phyloP scores from a whole-genome alignment of 805 yeast genomes.

The Starmerella stigmatis region DNA sequence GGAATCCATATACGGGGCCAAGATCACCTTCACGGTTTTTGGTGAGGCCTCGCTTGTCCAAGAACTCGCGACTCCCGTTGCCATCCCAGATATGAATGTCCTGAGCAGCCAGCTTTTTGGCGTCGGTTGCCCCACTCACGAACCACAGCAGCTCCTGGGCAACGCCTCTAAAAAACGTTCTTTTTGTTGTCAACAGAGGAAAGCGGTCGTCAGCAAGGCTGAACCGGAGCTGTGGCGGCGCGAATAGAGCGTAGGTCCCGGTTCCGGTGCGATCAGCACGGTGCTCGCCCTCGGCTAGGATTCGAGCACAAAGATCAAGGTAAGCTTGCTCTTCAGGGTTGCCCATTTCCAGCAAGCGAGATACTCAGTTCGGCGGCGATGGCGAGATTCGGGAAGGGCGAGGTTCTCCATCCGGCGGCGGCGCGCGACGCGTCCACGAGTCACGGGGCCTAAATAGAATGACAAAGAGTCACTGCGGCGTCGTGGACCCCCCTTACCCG shows the following conservation, averaged over 20 bases:
- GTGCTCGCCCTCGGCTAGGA: slow-evolving; percentile 74
- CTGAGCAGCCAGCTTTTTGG: slow-evolving; percentile 59
- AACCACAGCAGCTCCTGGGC: slow-evolving; percentile 90
- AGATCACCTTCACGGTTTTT: slow-evolving; percentile 84
- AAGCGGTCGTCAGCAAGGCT: slow-evolving; percentile 58
- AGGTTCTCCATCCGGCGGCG: no score
- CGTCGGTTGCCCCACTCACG: slow-evolving; percentile 80
- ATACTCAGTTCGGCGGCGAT: background rate
- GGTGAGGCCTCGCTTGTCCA: slow-evolving; percentile 71
- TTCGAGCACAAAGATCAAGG: slow-evolving; percentile 65
- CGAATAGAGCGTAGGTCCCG: slow-evolving; percentile 82
- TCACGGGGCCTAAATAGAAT: slow-evolving; percentile 8
- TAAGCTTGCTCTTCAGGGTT: slow-evolving; percentile 68
- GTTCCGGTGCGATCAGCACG: slow-evolving; percentile 97
- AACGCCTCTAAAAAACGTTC: slow-evolving; percentile 80
- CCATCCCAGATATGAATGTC: slow-evolving; percentile 99
- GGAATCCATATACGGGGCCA: slow-evolving; percentile 98
- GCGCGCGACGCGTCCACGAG: slow-evolving; percentile 2
- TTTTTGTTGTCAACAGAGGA: slow-evolving; percentile 88
- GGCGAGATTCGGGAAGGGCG: no score
- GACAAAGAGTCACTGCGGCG: background rate
- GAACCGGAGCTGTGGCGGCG: slow-evolving; percentile 91
- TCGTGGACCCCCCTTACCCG: no score
- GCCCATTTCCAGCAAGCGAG: background rate
- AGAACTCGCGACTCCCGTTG: slow-evolving; percentile 84